These are phyloP conservation scores for Francoa sonchifolia DNA, from an alignment of 441 rosid genomes.

Conservation along the genomic window DNA sequence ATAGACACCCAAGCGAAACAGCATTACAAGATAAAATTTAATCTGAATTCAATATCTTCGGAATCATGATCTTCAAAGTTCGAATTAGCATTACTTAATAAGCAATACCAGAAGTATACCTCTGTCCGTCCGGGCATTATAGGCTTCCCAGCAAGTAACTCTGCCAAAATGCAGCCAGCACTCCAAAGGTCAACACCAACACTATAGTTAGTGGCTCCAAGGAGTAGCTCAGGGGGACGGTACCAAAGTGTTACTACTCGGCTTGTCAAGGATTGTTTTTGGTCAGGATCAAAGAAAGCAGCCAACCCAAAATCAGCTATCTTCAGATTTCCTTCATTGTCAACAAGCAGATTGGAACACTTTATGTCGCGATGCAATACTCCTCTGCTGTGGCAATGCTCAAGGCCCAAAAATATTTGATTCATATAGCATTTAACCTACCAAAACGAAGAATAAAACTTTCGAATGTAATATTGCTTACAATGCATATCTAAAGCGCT, in stretches of 20 bases:
- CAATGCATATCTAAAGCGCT: slow-evolving; percentile 3
- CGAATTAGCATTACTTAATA: slow-evolving; percentile 1
- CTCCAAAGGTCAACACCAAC: slow-evolving; percentile 89
- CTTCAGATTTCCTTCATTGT: slow-evolving; percentile 61
- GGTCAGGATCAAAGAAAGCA: slow-evolving; percentile 50
- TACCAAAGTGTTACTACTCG: slow-evolving; percentile 95
- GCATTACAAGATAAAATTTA: too few species aligned
- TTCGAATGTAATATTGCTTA: slow-evolving; percentile 1
- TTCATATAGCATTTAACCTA: slow-evolving; percentile 80
- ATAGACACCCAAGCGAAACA: neutral
- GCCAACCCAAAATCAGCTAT: slow-evolving; percentile 92
- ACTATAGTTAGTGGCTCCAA: slow-evolving; percentile 67
- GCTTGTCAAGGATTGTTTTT: slow-evolving; percentile 65
- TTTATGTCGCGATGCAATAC: slow-evolving; percentile 89
- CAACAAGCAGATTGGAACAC: slow-evolving; percentile 79
- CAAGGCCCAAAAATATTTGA: slow-evolving; percentile 72
- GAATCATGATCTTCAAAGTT: too few species aligned
- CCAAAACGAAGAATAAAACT: slow-evolving; percentile 6
- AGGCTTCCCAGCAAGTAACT: slow-evolving; percentile 78
- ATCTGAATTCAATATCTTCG: too few species aligned
- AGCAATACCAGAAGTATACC: slow-evolving; percentile 26
- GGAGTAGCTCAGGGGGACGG: slow-evolving; percentile 87
- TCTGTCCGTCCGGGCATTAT: slow-evolving; percentile 88
- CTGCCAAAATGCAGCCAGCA: slow-evolving; percentile 92
- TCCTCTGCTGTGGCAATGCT: slow-evolving; percentile 76